Percentiles rank a stretch among this genome's conserved stretches.
Evolutionary conservation across 2,329 filamentous ascomycete genomes (phyloP).

Genomic region (Gaeumannomyces tritici): DNA sequence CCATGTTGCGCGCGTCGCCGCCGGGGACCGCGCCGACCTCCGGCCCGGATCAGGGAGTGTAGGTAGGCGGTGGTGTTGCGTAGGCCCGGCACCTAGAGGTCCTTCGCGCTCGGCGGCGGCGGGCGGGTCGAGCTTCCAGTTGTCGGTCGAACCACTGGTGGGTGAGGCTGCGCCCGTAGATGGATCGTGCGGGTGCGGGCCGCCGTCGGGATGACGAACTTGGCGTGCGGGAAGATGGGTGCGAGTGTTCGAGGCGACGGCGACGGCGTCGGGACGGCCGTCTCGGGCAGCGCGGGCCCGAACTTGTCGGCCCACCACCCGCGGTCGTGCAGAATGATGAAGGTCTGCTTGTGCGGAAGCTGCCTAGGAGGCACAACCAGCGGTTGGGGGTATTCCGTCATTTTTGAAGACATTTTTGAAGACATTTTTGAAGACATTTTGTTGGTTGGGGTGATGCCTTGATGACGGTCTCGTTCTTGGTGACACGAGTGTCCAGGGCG

Average conservation of each 20-base stretch:
- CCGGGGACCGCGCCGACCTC: conserved; percentile 7
- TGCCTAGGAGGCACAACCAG: conserved; percentile 11
- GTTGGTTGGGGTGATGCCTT: no score
- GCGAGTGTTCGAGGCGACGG: conserved; percentile 14
- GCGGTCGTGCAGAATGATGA: conserved; percentile 40
- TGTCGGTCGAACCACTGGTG: conserved; percentile 40
- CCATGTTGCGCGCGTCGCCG: conserved; percentile 24
- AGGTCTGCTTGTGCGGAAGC: conserved; percentile 27
- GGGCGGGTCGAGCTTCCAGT: conserved; percentile 20
- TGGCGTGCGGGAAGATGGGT: conserved; percentile 28
- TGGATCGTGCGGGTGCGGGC: conserved; percentile 25
- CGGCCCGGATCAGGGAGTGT: conserved; percentile 18
- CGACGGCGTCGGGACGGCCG: conserved; percentile 8
- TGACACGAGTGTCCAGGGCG: no score
- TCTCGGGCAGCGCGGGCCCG: conserved; percentile 24
- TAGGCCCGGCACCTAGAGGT: conserved; percentile 29
- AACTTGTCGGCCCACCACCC: conserved; percentile 32
- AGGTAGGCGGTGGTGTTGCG: conserved; percentile 29
- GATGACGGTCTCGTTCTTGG: no score
- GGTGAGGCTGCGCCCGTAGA: conserved; percentile 26
- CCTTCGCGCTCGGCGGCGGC: conserved; percentile 9
- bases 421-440: neutral
- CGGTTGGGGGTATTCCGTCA: neutral
- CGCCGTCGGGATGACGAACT: conserved; percentile 42
- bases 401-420: neutral